phyloP scores from a whole-genome alignment of 306 rosid genomes.

The Sicyos edulis region DNA sequence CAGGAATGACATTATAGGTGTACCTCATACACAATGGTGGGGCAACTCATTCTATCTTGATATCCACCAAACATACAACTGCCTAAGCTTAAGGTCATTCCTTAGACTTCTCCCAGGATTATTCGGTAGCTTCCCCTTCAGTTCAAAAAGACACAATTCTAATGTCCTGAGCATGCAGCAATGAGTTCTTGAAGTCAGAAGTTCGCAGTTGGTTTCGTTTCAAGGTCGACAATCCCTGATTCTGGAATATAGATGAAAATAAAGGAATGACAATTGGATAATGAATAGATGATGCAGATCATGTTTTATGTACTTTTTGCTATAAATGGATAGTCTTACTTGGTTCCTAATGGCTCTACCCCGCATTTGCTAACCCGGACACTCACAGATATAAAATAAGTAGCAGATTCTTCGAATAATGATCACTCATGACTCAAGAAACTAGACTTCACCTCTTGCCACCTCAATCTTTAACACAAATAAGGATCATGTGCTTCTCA shows the following conservation, averaged over 20 bases:
- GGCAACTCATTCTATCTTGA: neutral
- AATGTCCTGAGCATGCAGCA: neutral
- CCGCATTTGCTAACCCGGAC: too few relatives aligned
- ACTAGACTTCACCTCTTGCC: neutral
- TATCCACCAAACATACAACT: too few relatives aligned
- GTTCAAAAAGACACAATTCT: neutral
- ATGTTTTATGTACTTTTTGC: neutral
- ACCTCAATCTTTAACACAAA: neutral
- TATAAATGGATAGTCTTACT: too few relatives aligned
- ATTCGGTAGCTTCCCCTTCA: slow-evolving; percentile 8
- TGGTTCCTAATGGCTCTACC: too few relatives aligned
- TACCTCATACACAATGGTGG: neutral
- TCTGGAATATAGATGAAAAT: neutral
- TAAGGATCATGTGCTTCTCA: neutral
- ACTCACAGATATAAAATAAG: too few relatives aligned
- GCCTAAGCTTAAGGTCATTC: too few relatives aligned
- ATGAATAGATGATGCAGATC: slow-evolving; percentile 2
- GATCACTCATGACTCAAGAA: neutral
- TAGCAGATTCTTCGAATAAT: neutral
- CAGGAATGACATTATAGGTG: slow-evolving; percentile 1
- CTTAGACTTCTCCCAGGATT: neutral
- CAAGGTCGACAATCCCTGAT: slow-evolving; percentile 4
- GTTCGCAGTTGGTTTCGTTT: neutral
- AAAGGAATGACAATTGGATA: neutral
- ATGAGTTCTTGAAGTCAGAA: neutral